phyloP scores from a whole-genome alignment of 352 stramenopile genomes.

The Globisporangium heterothallicum region DNA sequence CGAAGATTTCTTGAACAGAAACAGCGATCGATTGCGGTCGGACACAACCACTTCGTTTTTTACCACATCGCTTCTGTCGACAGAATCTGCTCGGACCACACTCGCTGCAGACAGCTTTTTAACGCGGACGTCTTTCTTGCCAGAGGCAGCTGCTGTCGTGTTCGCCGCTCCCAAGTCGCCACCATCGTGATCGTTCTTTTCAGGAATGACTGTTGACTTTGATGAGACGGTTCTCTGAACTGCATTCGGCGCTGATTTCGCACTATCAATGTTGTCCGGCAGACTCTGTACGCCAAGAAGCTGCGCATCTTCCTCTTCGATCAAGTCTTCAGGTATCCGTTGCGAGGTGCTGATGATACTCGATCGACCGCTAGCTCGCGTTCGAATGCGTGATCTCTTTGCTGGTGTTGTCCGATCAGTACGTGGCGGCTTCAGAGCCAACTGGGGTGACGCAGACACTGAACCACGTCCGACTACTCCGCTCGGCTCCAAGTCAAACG shows the following conservation, averaged over 20 bases:
- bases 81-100: background rate
- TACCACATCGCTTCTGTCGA: background rate
- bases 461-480: background rate
- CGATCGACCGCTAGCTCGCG: background rate
- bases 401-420: background rate
- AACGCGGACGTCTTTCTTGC: background rate
- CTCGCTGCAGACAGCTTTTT: background rate
- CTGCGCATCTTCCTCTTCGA: background rate
- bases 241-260: background rate
- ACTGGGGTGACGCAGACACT: background rate
- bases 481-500: background rate
- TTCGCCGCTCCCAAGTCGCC: background rate
- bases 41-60: conserved; percentile 12
- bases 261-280: background rate
- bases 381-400: background rate
- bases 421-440: too few species aligned
- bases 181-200: background rate
- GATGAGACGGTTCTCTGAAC: background rate
- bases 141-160: background rate
- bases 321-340: background rate
- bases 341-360: background rate
- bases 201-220: background rate
- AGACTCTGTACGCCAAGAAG: too few species aligned
- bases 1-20: conserved; percentile 22
- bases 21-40: conserved; percentile 21